Conservation (phyloP, 441 rosid species). For the Gossypium davidsonii region DNA sequence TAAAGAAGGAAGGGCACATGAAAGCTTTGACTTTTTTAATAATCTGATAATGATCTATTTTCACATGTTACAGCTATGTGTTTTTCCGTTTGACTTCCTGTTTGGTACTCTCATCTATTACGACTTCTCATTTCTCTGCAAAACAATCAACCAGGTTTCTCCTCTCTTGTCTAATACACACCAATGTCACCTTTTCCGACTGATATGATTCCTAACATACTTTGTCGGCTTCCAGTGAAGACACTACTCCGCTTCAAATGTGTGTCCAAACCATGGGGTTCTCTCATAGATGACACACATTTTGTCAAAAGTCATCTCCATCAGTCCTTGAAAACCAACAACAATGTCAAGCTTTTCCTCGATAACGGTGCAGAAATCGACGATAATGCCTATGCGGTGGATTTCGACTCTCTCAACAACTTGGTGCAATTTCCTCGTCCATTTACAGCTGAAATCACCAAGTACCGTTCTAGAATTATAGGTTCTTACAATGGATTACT, state of each 20-base stretch:
- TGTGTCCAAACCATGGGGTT: neutral
- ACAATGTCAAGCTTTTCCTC: neutral
- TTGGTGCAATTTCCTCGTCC: conserved; percentile 4
- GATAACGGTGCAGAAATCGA: neutral
- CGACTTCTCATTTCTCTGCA: neutral
- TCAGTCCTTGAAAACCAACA: neutral
- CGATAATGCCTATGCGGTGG: neutral
- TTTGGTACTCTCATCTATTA: neutral
- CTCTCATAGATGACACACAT: neutral
- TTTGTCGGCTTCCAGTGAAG: neutral
- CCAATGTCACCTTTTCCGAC: neutral
- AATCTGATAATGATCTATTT: neutral
- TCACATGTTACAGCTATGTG: neutral
- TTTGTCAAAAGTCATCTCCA: neutral
- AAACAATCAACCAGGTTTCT: neutral
- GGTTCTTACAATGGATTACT: conserved; percentile 4
- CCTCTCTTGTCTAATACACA: neutral
- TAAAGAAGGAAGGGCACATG: neutral
- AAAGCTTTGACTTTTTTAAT: neutral
- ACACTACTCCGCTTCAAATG: neutral
- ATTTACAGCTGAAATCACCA: neutral
- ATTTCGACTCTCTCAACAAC: neutral
- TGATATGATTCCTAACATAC: neutral
- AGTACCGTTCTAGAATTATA: neutral
- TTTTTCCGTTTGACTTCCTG: neutral